Evolutionary conservation across 352 stramenopile genomes (phyloP).

Genomic region (Phytopythium delawarense): DNA sequence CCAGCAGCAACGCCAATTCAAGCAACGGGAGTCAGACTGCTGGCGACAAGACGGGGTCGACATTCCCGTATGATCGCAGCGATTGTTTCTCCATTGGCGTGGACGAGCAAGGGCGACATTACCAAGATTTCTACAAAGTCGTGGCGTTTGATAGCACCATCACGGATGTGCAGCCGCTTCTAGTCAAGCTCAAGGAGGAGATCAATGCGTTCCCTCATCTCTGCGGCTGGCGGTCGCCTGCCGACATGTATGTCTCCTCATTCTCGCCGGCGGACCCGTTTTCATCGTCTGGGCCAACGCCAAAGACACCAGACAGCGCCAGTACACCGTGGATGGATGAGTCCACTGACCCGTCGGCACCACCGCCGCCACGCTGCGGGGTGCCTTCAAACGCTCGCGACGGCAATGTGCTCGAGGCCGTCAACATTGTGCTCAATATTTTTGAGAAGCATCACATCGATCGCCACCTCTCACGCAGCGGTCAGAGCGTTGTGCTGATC

Average conservation of each 20-base stretch:
- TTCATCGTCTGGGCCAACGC: not conserved
- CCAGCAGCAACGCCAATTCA: not conserved
- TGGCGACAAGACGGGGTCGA: constrained; percentile 36
- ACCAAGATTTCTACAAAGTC: constrained; percentile 86
- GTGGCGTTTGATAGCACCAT: constrained; percentile 71
- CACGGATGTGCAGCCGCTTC: constrained; percentile 58
- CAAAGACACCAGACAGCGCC: not conserved
- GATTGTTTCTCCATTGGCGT: constrained; percentile 69
- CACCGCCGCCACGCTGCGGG: constrained; percentile 23
- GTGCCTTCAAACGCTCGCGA: constrained; percentile 63
- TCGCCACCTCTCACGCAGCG: constrained; percentile 93
- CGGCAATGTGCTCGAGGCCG: constrained; percentile 97
- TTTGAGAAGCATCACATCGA: constrained; percentile 99
- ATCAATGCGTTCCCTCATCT: constrained; percentile 70
- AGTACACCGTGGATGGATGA: not conserved
- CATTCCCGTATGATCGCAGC: constrained; percentile 58
- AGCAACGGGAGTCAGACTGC: constrained; percentile 5
- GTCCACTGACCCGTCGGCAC: constrained; percentile 8
- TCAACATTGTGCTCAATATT: constrained; percentile 98
- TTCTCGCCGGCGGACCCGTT: constrained; percentile 14
- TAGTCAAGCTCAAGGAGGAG: constrained; percentile 74
- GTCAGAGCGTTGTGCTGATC: constrained; percentile 96
- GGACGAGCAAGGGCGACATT: constrained; percentile 73
- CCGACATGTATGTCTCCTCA: constrained; percentile 33
- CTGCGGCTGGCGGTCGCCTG: constrained; percentile 59